Conservation (phyloP, 495 filamentous ascomycete species). For the Penicillium ochrochloron region DNA sequence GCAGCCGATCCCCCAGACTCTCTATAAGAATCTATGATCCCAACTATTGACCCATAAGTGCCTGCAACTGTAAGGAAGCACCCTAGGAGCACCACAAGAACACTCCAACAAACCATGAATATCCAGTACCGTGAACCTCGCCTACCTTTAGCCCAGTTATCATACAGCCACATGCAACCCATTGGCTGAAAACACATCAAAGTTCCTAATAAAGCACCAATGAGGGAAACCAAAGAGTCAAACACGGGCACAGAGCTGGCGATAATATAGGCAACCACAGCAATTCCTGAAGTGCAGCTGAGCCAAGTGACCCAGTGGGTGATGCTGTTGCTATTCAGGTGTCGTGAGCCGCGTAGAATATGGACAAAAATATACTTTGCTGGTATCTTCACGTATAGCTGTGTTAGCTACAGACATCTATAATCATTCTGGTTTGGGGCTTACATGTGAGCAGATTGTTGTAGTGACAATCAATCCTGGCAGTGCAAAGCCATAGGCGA, state of each 20-base stretch:
- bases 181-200: constrained; percentile 32
- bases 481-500: neutral
- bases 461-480: neutral
- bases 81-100: neutral
- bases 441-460: neutral
- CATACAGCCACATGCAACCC: constrained; percentile 48
- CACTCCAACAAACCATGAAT: constrained; percentile 33
- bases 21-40: constrained; percentile 48
- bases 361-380: neutral
- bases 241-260: neutral
- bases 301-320: neutral
- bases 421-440: neutral
- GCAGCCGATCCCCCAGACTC: constrained; percentile 18
- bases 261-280: neutral
- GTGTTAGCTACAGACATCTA: neutral
- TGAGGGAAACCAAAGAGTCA: neutral
- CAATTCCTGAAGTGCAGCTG: neutral
- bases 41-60: constrained; percentile 30
- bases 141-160: constrained; percentile 29
- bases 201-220: constrained; percentile 57
- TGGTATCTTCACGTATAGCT: neutral
- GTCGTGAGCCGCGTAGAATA: neutral
- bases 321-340: neutral
- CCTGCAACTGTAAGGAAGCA: constrained; percentile 53
- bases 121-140: constrained; percentile 20